A percentile compares a stretch with the other conserved stretches of the same genome.
phyloP scores from a whole-genome alignment of 202 grass and related monocot species.

The Thinopyrum obtusiflorum region DNA sequence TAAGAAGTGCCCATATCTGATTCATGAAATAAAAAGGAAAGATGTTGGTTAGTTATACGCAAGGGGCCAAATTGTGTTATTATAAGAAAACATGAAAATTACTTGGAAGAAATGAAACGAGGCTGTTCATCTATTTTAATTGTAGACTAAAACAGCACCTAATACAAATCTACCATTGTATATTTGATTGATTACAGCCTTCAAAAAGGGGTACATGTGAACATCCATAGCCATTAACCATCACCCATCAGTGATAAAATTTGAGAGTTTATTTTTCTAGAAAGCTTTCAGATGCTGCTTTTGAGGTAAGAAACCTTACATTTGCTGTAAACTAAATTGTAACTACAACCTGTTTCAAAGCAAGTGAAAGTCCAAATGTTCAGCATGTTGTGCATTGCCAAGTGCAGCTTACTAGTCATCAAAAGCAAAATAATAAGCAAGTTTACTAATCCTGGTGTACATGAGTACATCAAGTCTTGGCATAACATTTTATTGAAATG shows the following conservation, averaged over 20 bases:
- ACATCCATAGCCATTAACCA: background rate
- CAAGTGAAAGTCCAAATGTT: background rate
- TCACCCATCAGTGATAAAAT: background rate
- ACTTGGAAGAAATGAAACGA: conserved; percentile 25
- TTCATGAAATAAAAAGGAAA: conserved; percentile 36
- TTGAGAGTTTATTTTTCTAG: conserved; percentile 12
- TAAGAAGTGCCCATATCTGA: conserved; percentile 93
- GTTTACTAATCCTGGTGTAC: background rate
- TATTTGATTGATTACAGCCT: background rate
- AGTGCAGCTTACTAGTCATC: conserved; percentile 6
- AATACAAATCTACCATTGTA: background rate
- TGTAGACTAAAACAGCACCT: background rate
- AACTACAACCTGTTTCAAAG: background rate
- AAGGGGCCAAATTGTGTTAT: conserved; percentile 16
- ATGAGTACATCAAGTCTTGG: background rate
- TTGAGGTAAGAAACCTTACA: background rate
- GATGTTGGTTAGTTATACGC: conserved; percentile 9
- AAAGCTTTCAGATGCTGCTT: background rate
- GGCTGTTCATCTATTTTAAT: background rate
- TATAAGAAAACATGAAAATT: background rate
- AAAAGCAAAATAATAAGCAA: conserved; percentile 7
- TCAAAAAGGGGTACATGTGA: background rate
- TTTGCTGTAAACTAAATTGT: background rate
- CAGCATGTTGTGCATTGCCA: background rate
- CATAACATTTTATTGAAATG: background rate